These are phyloP conservation scores for Exidia glandulosa DNA, from an alignment of 768 basidiomycete genomes.

Conservation along the genomic window DNA sequence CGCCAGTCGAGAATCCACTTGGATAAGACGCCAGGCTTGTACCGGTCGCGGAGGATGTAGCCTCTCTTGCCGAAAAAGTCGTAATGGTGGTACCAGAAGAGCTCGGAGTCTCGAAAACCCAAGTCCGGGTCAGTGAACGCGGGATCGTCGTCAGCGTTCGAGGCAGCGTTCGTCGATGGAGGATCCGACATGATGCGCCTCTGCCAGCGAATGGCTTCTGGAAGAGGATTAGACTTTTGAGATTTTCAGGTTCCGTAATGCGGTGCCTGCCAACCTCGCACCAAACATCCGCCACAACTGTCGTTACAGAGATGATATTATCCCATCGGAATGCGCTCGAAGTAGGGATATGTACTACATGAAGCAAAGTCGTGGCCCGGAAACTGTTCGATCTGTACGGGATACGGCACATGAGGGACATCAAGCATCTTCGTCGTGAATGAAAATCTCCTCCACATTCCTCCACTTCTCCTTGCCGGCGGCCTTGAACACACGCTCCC, in stretches of 20 bases:
- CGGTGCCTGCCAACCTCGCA: too few species aligned
- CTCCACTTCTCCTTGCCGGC: conserved; percentile 38
- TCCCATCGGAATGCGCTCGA: too few species aligned
- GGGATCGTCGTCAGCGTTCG: neutral
- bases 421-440: conserved; percentile 43
- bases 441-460: conserved; percentile 73
- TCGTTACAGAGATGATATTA: too few species aligned
- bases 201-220: neutral
- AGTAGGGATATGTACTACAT: too few species aligned
- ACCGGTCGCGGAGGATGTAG: neutral
- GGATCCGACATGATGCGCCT: neutral
- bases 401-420: too few species aligned
- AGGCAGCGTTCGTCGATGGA: neutral
- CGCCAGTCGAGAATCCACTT: neutral
- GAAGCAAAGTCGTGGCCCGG: too few species aligned
- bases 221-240: too few species aligned
- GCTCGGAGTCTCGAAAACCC: neutral
- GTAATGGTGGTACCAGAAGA: neutral
- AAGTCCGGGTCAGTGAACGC: neutral
- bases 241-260: too few species aligned
- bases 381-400: too few species aligned
- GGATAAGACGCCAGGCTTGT: neutral
- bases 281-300: too few species aligned
- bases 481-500: conserved; percentile 49
- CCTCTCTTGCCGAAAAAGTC: neutral